These are phyloP conservation scores for Pleurozium schreberi DNA, from an alignment of 225 moss, liverwort and hornwort species.

Conservation along the genomic window DNA sequence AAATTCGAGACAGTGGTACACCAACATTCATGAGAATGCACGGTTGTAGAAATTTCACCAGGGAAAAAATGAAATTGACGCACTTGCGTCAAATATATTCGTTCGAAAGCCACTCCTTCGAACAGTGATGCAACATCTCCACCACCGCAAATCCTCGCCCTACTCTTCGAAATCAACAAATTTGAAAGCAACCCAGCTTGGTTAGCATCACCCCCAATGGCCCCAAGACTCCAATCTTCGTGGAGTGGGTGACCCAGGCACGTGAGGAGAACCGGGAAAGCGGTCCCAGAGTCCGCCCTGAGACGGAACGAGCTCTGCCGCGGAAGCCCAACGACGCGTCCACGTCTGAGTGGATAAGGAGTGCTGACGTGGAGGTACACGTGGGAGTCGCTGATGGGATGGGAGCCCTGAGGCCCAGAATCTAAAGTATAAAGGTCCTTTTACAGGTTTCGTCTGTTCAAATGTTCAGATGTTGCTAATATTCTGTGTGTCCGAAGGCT, in stretches of 20 bases:
- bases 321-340: background rate
- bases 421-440: background rate
- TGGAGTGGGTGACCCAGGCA: background rate
- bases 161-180: background rate
- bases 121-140: background rate
- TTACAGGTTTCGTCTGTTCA: no score
- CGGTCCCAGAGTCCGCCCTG: background rate
- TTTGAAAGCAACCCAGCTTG: background rate
- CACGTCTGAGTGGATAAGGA: constrained; percentile 6
- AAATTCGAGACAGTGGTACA: background rate
- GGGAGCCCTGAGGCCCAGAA: background rate
- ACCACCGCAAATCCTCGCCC: background rate
- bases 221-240: background rate
- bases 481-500: background rate
- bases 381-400: background rate
- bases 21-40: background rate
- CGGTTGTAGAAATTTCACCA: background rate
- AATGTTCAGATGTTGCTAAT: background rate
- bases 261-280: background rate
- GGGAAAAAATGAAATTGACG: background rate
- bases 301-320: background rate
- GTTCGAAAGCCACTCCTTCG: background rate
- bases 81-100: background rate
- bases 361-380: constrained; percentile 2
- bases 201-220: background rate